Evolutionary conservation across 805 yeast genomes (phyloP).

Genomic region (Hanseniaspora guilliermondii): DNA sequence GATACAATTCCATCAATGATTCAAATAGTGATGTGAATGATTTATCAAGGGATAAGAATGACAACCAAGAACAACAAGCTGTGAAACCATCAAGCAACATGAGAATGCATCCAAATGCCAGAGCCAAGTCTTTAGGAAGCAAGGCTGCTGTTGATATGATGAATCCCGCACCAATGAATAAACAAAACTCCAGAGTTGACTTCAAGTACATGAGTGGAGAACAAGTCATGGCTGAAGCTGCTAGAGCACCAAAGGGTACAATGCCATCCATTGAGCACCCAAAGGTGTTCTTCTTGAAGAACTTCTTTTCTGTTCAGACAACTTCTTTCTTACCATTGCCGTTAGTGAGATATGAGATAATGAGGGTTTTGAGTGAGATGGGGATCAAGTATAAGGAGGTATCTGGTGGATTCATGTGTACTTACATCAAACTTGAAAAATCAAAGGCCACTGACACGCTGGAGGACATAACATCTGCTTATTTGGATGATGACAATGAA

Average conservation of each 20-base stretch:
- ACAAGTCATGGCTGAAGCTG: conserved; percentile 37
- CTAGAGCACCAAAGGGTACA: conserved; percentile 54
- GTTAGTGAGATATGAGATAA: conserved; percentile 72
- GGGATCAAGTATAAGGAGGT: conserved; percentile 80
- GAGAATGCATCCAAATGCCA: conserved; percentile 62
- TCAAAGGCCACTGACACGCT: conserved; percentile 12
- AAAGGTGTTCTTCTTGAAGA: conserved; percentile 77
- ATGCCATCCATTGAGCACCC: conserved; percentile 95
- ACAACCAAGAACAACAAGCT: conserved; percentile 20
- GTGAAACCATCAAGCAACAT: conserved; percentile 20
- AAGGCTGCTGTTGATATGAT: conserved; percentile 37
- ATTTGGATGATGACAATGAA: neutral
- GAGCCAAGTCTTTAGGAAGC: conserved; percentile 74
- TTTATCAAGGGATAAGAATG: neutral
- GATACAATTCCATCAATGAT: conserved; percentile 18
- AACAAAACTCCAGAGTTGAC: conserved; percentile 18
- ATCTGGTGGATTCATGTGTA: conserved; percentile 85
- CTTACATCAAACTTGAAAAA: conserved; percentile 33
- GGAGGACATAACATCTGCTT: conserved; percentile 9
- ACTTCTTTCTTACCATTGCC: conserved; percentile 88
- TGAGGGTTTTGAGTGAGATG: conserved; percentile 58
- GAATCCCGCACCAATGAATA: neutral
- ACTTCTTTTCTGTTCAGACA: conserved; percentile 87
- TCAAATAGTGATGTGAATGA: neutral
- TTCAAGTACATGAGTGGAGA: conserved; percentile 29